These are phyloP conservation scores for Rhodotorula mucilaginosa DNA, from an alignment of 1,284 basidiomycete genomes.

Conservation along the genomic window DNA sequence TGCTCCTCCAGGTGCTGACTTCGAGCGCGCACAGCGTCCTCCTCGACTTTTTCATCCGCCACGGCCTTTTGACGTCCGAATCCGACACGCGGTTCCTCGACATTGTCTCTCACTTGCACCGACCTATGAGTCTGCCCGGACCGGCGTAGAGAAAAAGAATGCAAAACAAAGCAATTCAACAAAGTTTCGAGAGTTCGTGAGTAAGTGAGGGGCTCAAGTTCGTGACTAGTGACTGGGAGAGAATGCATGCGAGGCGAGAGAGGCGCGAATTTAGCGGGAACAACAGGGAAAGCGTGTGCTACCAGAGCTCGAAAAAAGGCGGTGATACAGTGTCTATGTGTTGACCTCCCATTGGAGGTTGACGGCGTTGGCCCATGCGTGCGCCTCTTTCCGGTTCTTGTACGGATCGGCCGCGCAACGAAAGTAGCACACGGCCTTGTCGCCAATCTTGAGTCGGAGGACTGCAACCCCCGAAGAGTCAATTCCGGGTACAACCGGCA, in stretches of 20 bases:
- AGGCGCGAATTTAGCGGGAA: neutral
- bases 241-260: neutral
- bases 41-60: slow-evolving; percentile 73
- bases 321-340: neutral
- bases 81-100: slow-evolving; percentile 39
- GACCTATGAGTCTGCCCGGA: slow-evolving; percentile 24
- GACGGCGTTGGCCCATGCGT: slow-evolving; percentile 30
- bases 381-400: slow-evolving; percentile 19
- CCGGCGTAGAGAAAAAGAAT: slow-evolving; percentile 13
- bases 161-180: neutral
- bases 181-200: neutral
- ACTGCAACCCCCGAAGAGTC: slow-evolving; percentile 52
- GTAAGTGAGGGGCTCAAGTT: neutral
- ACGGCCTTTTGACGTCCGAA: slow-evolving; percentile 42
- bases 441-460: slow-evolving; percentile 70
- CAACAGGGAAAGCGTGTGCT: neutral
- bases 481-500: neutral
- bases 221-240: neutral
- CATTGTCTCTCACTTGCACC: slow-evolving; percentile 17
- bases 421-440: slow-evolving; percentile 89
- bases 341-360: slow-evolving; percentile 30
- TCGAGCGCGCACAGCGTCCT: slow-evolving; percentile 57
- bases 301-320: neutral
- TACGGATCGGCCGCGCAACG: slow-evolving; percentile 49
- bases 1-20: neutral